Conservation (phyloP, 345 rosid species). For the Eucalyptus brandiana region DNA sequence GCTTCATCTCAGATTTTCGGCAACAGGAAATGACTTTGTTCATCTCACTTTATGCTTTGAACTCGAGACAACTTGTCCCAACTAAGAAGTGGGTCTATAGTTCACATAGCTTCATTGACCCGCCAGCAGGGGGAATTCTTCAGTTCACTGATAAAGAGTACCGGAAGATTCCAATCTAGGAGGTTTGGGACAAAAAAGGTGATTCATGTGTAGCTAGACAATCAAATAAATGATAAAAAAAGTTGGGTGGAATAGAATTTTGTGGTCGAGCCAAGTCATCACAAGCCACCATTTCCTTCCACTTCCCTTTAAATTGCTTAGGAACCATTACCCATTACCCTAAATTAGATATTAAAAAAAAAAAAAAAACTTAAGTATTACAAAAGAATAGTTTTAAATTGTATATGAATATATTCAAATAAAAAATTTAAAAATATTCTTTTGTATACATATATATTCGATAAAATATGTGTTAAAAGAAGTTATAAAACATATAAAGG, state of each 20-base stretch:
- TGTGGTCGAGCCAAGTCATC: neutral
- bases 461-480: neutral
- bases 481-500: too few relatives aligned
- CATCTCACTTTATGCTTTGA: neutral
- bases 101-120: neutral
- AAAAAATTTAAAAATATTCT: too few relatives aligned
- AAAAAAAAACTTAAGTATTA: too few relatives aligned
- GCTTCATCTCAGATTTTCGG: neutral
- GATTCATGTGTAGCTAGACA: neutral
- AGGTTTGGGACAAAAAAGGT: neutral
- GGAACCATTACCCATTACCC: neutral
- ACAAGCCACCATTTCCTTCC: neutral
- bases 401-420: too few relatives aligned
- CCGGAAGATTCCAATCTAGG: neutral
- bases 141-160: neutral
- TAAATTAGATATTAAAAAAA: too few relatives aligned
- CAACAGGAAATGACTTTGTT: neutral
- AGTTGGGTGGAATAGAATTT: neutral
- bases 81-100: neutral
- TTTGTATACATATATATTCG: too few relatives aligned
- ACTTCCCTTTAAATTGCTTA: neutral
- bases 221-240: neutral
- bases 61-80: neutral
- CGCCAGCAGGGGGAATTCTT: neutral
- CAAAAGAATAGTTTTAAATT: too few relatives aligned